Conservation (phyloP, 805 yeast species). For the Kodamaea nitidulidarum region DNA sequence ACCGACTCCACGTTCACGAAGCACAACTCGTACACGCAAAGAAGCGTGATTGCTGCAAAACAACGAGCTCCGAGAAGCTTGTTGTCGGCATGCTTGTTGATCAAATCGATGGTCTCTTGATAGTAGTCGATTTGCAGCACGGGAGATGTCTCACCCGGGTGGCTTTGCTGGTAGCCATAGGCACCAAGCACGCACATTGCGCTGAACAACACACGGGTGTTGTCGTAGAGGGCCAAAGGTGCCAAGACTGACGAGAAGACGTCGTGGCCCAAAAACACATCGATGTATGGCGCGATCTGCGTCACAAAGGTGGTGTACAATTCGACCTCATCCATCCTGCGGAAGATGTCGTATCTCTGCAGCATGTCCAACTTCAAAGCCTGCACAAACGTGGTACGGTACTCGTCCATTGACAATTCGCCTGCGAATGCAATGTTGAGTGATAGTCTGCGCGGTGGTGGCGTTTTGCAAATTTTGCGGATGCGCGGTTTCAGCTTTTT, state of each 20-base stretch:
- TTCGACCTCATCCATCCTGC: slow-evolving; percentile 8
- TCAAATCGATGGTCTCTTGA: slow-evolving; percentile 31
- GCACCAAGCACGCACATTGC: slow-evolving; percentile 33
- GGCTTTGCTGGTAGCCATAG: neutral
- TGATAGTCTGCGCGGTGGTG: neutral
- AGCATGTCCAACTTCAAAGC: slow-evolving; percentile 17
- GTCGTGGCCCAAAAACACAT: slow-evolving; percentile 28
- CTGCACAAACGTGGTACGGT: slow-evolving; percentile 21
- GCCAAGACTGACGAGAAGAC: slow-evolving; percentile 30
- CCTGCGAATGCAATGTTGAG: slow-evolving; percentile 11
- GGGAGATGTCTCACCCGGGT: slow-evolving; percentile 18
- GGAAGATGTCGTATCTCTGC: slow-evolving; percentile 1
- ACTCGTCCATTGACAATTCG: slow-evolving; percentile 23
- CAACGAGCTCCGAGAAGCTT: slow-evolving; percentile 33
- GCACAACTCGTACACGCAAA: slow-evolving; percentile 37
- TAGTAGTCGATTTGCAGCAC: slow-evolving; percentile 34
- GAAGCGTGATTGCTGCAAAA: slow-evolving; percentile 32
- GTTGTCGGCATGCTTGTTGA: slow-evolving; percentile 27
- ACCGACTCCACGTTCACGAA: slow-evolving; percentile 19
- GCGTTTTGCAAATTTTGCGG: slow-evolving; percentile 24
- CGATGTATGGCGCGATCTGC: slow-evolving; percentile 26
- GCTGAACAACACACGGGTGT: slow-evolving; percentile 34
- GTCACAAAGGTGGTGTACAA: slow-evolving; percentile 33
- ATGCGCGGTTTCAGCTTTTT: slow-evolving; percentile 35
- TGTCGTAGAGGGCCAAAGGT: slow-evolving; percentile 35